These are phyloP conservation scores for Dothistroma pini DNA, from an alignment of 2,329 filamentous ascomycete species.

Conservation along the genomic window DNA sequence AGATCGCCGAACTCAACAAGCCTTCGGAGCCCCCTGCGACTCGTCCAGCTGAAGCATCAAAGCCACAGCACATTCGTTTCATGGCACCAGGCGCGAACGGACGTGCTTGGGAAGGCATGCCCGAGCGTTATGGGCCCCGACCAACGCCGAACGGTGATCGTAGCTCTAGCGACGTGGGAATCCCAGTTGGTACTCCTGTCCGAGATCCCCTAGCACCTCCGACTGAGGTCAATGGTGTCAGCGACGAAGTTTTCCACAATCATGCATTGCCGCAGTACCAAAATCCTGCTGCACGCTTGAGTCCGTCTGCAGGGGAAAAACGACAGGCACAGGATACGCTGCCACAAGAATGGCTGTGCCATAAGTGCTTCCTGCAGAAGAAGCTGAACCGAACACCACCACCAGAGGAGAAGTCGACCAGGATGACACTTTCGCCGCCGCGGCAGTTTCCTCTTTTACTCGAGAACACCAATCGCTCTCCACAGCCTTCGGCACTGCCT, in stretches of 20 bases:
- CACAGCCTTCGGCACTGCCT: constrained; percentile 15
- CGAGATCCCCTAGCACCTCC: constrained; percentile 9
- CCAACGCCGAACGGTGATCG: constrained; percentile 13
- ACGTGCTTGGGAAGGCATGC: constrained; percentile 31
- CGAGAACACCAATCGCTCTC: constrained; percentile 20
- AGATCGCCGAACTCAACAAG: constrained; percentile 23
- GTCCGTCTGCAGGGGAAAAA: constrained; percentile 15
- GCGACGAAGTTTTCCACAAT: constrained; percentile 26
- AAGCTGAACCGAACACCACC: constrained; percentile 38
- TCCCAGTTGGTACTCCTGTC: constrained; percentile 9
- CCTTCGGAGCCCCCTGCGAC: not conserved
- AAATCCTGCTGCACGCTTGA: constrained; percentile 20
- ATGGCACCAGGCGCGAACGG: constrained; percentile 31
- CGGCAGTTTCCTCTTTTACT: constrained; percentile 26
- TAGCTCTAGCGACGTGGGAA: constrained; percentile 9
- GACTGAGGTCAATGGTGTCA: constrained; percentile 17
- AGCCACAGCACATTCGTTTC: constrained; percentile 24
- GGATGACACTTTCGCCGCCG: constrained; percentile 30
- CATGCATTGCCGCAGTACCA: constrained; percentile 26
- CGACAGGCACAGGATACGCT: constrained; percentile 5
- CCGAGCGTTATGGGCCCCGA: constrained; percentile 21
- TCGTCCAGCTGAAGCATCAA: constrained; percentile 2
- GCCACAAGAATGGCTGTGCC: constrained; percentile 40
- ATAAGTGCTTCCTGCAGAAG: constrained; percentile 49
- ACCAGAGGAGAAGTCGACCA: constrained; percentile 28